phyloP scores from a whole-genome alignment of 2,329 filamentous ascomycete species.

The Xylariaceae sp. region DNA sequence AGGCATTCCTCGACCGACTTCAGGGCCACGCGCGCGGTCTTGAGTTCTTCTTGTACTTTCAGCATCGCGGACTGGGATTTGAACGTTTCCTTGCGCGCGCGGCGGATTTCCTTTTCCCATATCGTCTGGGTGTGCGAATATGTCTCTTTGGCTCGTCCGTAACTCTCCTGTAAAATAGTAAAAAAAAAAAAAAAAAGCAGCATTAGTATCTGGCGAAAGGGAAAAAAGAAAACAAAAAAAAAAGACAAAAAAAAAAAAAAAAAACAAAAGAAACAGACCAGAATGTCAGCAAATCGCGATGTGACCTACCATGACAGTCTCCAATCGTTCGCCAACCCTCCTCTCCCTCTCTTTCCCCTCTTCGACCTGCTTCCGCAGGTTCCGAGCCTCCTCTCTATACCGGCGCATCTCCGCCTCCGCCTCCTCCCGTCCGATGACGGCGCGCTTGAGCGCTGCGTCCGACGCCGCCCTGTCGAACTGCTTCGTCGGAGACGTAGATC shows the following conservation, averaged over 20 bases:
- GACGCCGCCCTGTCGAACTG: constrained; percentile 59
- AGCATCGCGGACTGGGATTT: constrained; percentile 65
- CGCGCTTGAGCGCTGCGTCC: constrained; percentile 60
- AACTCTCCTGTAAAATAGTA: constrained; percentile 54
- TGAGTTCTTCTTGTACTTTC: constrained; percentile 69
- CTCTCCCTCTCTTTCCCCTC: constrained; percentile 62
- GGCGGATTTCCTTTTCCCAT: constrained; percentile 69
- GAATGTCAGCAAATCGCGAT: not conserved
- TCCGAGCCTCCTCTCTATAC: constrained; percentile 54
- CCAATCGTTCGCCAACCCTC: constrained; percentile 60
- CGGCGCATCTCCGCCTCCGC: constrained; percentile 63
- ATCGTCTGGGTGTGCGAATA: constrained; percentile 59
- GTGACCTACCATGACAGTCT: constrained; percentile 60
- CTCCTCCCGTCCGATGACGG: constrained; percentile 64
- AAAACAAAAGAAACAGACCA: too few species aligned
- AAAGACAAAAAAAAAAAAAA: too few species aligned
- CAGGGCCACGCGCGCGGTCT: constrained; percentile 50
- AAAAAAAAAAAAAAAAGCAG: too few species aligned
- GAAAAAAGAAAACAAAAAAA: not conserved
- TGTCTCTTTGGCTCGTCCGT: constrained; percentile 63
- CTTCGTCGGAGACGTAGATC: constrained; percentile 39
- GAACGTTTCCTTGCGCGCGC: constrained; percentile 66
- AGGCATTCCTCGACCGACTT: constrained; percentile 55
- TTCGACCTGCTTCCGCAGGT: constrained; percentile 53
- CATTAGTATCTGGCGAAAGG: constrained; percentile 8